These are phyloP conservation scores for Apiospora aurea DNA, from an alignment of 2,329 filamentous ascomycete genomes.

Conservation along the genomic window DNA sequence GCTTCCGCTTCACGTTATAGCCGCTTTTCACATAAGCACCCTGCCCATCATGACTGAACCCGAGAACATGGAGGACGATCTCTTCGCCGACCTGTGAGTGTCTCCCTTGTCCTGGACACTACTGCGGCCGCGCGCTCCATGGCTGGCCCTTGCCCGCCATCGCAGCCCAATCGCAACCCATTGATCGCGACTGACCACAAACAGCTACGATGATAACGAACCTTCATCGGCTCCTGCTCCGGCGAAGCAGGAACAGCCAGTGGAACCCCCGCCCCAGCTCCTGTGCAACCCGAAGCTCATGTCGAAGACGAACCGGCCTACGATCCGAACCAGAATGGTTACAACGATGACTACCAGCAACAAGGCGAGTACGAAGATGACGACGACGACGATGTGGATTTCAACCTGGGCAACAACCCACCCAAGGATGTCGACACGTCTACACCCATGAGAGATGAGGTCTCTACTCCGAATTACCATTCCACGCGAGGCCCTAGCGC, in stretches of 20 bases:
- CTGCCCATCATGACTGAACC: constrained; percentile 72
- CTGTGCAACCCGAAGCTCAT: constrained; percentile 32
- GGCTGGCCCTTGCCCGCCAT: background rate
- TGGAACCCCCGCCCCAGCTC: constrained; percentile 38
- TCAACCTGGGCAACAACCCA: constrained; percentile 59
- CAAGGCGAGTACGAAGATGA: constrained; percentile 50
- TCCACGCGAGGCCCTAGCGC: constrained; percentile 68
- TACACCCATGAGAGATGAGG: constrained; percentile 44
- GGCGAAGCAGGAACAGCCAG: constrained; percentile 36
- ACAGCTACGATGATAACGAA: constrained; percentile 73
- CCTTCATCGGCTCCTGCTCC: constrained; percentile 49
- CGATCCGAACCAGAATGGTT: constrained; percentile 40
- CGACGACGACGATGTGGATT: constrained; percentile 66
- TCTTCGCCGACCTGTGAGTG: constrained; percentile 92
- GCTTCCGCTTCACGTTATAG: constrained; percentile 9
- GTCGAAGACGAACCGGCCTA: constrained; percentile 37
- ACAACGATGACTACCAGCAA: constrained; percentile 50
- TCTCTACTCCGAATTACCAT: constrained; percentile 41
- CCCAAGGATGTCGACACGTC: constrained; percentile 38
- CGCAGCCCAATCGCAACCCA: constrained; percentile 4
- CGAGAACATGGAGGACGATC: constrained; percentile 88
- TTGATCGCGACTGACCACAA: constrained; percentile 5
- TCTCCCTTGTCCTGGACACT: background rate
- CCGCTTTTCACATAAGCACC: background rate
- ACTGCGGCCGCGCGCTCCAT: background rate